Percentiles rank a stretch among this genome's conserved stretches.
phyloP scores from a whole-genome alignment of 2,329 filamentous ascomycete species.

The Fusarium armeniacum region DNA sequence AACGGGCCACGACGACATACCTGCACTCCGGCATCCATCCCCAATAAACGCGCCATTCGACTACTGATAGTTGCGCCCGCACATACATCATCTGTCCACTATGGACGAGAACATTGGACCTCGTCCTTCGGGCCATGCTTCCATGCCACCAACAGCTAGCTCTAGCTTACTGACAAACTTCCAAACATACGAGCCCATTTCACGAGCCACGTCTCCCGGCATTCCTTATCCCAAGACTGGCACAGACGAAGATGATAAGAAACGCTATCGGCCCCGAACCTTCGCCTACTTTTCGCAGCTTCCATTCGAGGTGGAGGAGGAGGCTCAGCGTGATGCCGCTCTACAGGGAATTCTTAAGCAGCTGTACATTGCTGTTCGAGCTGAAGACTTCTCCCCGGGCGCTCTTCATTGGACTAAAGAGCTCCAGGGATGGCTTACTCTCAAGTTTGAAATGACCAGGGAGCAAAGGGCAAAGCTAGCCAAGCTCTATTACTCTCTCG shows the following conservation, averaged over 20 bases:
- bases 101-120: conserved; percentile 60
- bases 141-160: conserved; percentile 52
- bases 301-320: conserved; percentile 89
- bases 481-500: conserved; percentile 93
- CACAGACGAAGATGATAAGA: conserved; percentile 66
- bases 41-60: background rate
- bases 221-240: conserved; percentile 65
- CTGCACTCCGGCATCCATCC: background rate
- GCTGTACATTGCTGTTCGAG: conserved; percentile 90
- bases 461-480: conserved; percentile 86
- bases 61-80: conserved; percentile 2
- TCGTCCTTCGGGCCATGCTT: conserved; percentile 51
- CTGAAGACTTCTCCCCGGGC: conserved; percentile 93
- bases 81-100: conserved; percentile 18
- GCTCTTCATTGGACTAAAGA: conserved; percentile 98
- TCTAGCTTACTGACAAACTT: conserved; percentile 57
- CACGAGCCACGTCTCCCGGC: conserved; percentile 88
- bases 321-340: conserved; percentile 80
- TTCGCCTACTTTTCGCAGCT: conserved; percentile 94
- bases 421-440: conserved; percentile 91
- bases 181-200: conserved; percentile 75
- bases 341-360: conserved; percentile 91
- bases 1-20: background rate
- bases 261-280: conserved; percentile 85
- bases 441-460: conserved; percentile 97